Base-by-base conservation (phyloP, 2,329 filamentous ascomycete species). In the Claviceps pazoutovae region DNA sequence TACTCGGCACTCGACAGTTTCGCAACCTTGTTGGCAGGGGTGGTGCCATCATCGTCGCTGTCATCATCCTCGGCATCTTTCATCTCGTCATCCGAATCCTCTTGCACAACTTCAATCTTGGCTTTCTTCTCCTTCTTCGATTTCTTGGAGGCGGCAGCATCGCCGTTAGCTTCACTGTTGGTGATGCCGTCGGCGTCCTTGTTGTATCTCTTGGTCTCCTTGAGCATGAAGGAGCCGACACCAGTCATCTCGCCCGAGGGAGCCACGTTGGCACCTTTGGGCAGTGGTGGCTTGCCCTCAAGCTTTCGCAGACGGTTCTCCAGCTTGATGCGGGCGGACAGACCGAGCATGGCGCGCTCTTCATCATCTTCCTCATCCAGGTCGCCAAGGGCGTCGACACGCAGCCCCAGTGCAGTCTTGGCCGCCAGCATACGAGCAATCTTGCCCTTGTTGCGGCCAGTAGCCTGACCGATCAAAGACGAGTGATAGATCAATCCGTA, bases 371-470 rank as follows among this genome's bases (percentile, higher is more conserved):
- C 82, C 53, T 84, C 80, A 46, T 78, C 77, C 56, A 79, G 63
- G 17, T 67, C 63, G 49, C 64, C 70, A 23, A 75, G 81, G 30
- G 93, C 88, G 68, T 98, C 93, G 48, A 95, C 86, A 71, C 93
- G 89, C 48, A 96, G 76, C 75, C 90, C 90, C 49, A 98, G 80
- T 26, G 93, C 88, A 46, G 91, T 83, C 77, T 97, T 97, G 60
- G 91, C 86, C 48, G 93, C 86, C 55, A 98, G 79, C 76, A 95
- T 89, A 78, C 93, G 88, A 43, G 93, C 93, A 64, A 98, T 95
- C 78, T 98, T 98, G 62, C 93, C 93, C 83, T 98, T 98, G 77
- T 97, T 97, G 75, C 88, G 91, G 63, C 93, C 93, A 19, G 88
- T 95, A 34, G 93, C 93, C 73, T 98, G 93, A 45, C 93, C 94